Evolutionary conservation across 2,329 filamentous ascomycete species (phyloP).

Genomic region (Colletotrichum filicis): DNA sequence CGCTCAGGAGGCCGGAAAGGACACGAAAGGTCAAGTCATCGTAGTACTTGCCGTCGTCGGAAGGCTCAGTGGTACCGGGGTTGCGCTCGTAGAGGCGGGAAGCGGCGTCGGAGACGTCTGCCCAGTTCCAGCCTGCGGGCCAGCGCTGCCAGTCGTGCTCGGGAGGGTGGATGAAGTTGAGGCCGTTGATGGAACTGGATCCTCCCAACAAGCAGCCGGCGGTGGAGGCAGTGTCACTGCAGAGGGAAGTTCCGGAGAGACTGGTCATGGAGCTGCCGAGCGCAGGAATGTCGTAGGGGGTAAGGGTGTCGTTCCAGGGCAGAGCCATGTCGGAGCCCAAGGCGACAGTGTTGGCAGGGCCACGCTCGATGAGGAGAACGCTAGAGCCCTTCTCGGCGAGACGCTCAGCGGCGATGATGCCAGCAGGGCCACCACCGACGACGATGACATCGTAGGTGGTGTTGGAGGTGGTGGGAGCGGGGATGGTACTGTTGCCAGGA

Average conservation of each 20-base stretch:
- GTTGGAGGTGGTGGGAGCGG: slow-evolving; percentile 41
- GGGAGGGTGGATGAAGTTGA: slow-evolving; percentile 46
- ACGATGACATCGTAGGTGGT: slow-evolving; percentile 52
- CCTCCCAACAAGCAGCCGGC: slow-evolving; percentile 52
- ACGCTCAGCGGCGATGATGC: slow-evolving; percentile 48
- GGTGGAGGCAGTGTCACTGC: slow-evolving; percentile 47
- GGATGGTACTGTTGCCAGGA: slow-evolving; percentile 39
- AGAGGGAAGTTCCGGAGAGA: slow-evolving; percentile 41
- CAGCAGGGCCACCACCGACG: slow-evolving; percentile 49
- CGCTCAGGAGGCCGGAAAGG: slow-evolving; percentile 21
- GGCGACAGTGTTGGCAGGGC: slow-evolving; percentile 45
- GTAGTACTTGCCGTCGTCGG: slow-evolving; percentile 39
- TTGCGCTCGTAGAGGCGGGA: slow-evolving; percentile 42
- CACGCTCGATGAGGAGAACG: slow-evolving; percentile 51
- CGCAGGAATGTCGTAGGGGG: slow-evolving; percentile 44
- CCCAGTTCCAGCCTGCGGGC: slow-evolving; percentile 44
- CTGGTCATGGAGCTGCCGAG: slow-evolving; percentile 40
- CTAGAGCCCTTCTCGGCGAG: slow-evolving; percentile 49
- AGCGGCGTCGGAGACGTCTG: slow-evolving; percentile 40
- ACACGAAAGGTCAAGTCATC: slow-evolving; percentile 17
- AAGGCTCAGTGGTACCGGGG: slow-evolving; percentile 41
- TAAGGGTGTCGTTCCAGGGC: slow-evolving; percentile 47
- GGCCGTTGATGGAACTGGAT: slow-evolving; percentile 46
- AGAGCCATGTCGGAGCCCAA: slow-evolving; percentile 43
- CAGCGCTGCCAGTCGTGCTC: slow-evolving; percentile 45